A percentile compares a stretch with the other conserved stretches of the same genome.
Evolutionary conservation across 257 asterid species (phyloP).

Genomic region (Solanum dulcamara): DNA sequence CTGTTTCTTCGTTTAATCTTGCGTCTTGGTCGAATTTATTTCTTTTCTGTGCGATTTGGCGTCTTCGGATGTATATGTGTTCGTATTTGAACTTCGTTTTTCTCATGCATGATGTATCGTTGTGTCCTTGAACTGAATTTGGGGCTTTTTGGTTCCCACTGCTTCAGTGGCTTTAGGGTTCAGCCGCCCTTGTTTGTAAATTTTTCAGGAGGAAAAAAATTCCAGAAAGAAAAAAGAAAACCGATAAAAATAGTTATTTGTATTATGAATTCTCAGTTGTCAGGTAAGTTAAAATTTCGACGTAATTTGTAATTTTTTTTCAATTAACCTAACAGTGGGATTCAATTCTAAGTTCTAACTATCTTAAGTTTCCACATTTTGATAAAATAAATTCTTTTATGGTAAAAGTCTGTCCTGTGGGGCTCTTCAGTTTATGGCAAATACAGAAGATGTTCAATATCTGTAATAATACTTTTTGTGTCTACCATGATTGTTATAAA

Average conservation of each 20-base stretch:
- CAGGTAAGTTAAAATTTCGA: not conserved
- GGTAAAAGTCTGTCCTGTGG: not conserved
- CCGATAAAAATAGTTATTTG: not conserved
- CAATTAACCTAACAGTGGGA: not conserved
- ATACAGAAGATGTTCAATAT: not conserved
- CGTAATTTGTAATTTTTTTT: not conserved
- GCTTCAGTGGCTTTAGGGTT: not conserved
- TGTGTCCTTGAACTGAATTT: not conserved
- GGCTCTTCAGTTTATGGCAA: not conserved
- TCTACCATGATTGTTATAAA: not conserved
- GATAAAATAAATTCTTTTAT: not conserved
- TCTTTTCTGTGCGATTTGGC: not conserved
- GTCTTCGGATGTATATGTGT: not conserved
- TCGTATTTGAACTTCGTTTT: not conserved
- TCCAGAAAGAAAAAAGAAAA: not conserved
- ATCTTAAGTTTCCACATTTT: not conserved
- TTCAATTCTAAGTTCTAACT: not conserved
- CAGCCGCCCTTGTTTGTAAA: not conserved
- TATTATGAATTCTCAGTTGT: not conserved
- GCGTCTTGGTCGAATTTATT: not conserved
- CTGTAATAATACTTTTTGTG: not conserved
- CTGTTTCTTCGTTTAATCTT: not conserved
- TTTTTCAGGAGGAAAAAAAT: not conserved
- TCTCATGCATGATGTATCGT: not conserved
- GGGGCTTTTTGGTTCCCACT: not conserved